Conservation (phyloP, 1,284 basidiomycete genomes). For the Flammula alnicola region DNA sequence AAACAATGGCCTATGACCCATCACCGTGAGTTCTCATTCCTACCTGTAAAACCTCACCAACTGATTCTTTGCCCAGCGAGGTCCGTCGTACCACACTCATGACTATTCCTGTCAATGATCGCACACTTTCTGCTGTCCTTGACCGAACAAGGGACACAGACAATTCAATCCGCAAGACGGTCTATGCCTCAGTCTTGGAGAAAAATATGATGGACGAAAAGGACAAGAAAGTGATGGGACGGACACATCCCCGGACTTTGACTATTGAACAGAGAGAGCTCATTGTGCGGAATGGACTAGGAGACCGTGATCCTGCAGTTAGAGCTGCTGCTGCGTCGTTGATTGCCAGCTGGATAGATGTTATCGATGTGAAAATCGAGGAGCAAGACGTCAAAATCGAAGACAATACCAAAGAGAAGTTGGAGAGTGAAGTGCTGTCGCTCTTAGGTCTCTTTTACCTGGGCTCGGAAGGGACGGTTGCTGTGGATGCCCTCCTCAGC, state of each 20-base stretch:
- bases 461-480: slow-evolving; percentile 32
- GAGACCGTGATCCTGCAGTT: slow-evolving; percentile 84
- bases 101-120: slow-evolving; percentile 67
- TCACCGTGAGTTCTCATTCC: slow-evolving; percentile 62
- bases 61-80: slow-evolving; percentile 56
- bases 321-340: slow-evolving; percentile 77
- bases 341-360: slow-evolving; percentile 76
- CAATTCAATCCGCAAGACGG: slow-evolving; percentile 75
- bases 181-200: slow-evolving; percentile 72
- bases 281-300: slow-evolving; percentile 81
- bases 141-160: slow-evolving; percentile 88
- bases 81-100: slow-evolving; percentile 84
- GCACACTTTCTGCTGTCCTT: slow-evolving; percentile 72
- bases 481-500: slow-evolving; percentile 43
- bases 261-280: slow-evolving; percentile 77
- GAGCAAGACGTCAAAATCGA: slow-evolving; percentile 28
- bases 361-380: slow-evolving; percentile 32
- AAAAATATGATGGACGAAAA: slow-evolving; percentile 37
- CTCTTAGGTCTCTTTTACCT: slow-evolving; percentile 47
- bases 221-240: slow-evolving; percentile 27
- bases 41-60: neutral
- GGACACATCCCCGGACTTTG: slow-evolving; percentile 70
- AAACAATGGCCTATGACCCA: slow-evolving; percentile 76
- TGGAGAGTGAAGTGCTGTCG: slow-evolving; percentile 37
- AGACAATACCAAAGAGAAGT: slow-evolving; percentile 23